Conservation (phyloP, 768 basidiomycete species). For the Symmetrospora coprosmae region DNA sequence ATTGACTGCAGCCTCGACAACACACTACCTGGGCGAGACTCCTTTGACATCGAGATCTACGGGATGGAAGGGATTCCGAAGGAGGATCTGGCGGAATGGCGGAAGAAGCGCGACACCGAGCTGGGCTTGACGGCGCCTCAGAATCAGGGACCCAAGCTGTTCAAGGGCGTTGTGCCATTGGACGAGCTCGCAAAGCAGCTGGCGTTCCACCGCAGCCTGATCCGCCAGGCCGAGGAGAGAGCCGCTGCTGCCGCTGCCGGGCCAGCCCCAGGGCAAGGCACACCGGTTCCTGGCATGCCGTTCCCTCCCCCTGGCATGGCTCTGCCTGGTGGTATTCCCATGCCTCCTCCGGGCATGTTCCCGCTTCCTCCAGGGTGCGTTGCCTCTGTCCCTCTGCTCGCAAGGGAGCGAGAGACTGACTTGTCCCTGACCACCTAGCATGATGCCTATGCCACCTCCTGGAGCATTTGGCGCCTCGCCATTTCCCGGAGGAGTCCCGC, state of each 20-base stretch:
- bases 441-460: slow-evolving; percentile 34
- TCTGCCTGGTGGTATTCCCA: slow-evolving; percentile 22
- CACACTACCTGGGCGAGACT: slow-evolving; percentile 86
- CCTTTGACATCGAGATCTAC: slow-evolving; percentile 97
- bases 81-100: slow-evolving; percentile 88
- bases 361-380: slow-evolving; percentile 31
- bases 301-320: slow-evolving; percentile 19
- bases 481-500: slow-evolving; percentile 45
- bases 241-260: slow-evolving; percentile 35
- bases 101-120: slow-evolving; percentile 81
- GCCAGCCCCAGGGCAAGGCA: not conserved
- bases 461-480: slow-evolving; percentile 42
- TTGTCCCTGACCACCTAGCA: slow-evolving; percentile 36
- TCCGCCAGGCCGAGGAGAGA: slow-evolving; percentile 45
- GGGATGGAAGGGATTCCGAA: slow-evolving; percentile 98
- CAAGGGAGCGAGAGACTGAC: slow-evolving; percentile 28
- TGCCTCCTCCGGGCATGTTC: slow-evolving; percentile 32
- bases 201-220: slow-evolving; percentile 76
- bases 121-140: slow-evolving; percentile 62
- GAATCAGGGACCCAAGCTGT: slow-evolving; percentile 54
- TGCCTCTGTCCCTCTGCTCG: slow-evolving; percentile 39
- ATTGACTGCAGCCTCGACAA: slow-evolving; percentile 84
- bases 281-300: slow-evolving; percentile 37
- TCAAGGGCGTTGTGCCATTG: slow-evolving; percentile 62
- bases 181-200: slow-evolving; percentile 73